Percentiles rank a stretch among this genome's conserved stretches.
Conservation (phyloP, 441 rosid species). For the Melastoma candidum region DNA sequence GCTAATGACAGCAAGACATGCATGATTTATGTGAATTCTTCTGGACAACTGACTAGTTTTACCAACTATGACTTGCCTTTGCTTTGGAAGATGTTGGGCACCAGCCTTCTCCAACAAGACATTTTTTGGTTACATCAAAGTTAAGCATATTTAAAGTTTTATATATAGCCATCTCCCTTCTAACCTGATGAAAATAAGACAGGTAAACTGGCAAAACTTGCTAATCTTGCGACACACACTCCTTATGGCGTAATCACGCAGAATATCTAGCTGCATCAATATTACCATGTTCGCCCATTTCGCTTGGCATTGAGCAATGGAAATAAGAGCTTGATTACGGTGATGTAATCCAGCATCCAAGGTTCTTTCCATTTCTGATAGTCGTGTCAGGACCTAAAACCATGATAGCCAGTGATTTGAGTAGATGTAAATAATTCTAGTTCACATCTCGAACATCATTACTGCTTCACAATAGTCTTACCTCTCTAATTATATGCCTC, state of each 20-base stretch:
- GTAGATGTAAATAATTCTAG: neutral
- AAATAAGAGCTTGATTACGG: slow-evolving; percentile 63
- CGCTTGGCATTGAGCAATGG: slow-evolving; percentile 58
- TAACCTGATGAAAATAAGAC: slow-evolving; percentile 36
- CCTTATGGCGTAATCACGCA: too few relatives aligned
- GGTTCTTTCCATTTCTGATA: slow-evolving; percentile 92
- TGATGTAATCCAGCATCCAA: slow-evolving; percentile 85
- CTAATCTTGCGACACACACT: too few relatives aligned
- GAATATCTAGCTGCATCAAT: too few relatives aligned
- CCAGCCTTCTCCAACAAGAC: slow-evolving; percentile 99
- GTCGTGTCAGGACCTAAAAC: slow-evolving; percentile 69
- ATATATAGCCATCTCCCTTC: slow-evolving; percentile 85
- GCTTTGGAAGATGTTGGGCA: slow-evolving; percentile 86
- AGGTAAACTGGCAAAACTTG: too few relatives aligned
- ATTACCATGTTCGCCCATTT: slow-evolving; percentile 12
- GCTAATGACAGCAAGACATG: slow-evolving; percentile 9
- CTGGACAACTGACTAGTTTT: slow-evolving; percentile 2
- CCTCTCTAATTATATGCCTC: slow-evolving; percentile 84
- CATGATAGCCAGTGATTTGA: slow-evolving; percentile 18
- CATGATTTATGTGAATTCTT: slow-evolving; percentile 1
- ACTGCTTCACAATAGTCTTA: slow-evolving; percentile 24
- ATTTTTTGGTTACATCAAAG: slow-evolving; percentile 94
- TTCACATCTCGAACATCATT: neutral
- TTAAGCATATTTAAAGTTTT: slow-evolving; percentile 90
- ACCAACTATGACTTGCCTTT: slow-evolving; percentile 30